Evolutionary conservation across 1,284 basidiomycete genomes (phyloP).

Genomic region (Tilletia caries): DNA sequence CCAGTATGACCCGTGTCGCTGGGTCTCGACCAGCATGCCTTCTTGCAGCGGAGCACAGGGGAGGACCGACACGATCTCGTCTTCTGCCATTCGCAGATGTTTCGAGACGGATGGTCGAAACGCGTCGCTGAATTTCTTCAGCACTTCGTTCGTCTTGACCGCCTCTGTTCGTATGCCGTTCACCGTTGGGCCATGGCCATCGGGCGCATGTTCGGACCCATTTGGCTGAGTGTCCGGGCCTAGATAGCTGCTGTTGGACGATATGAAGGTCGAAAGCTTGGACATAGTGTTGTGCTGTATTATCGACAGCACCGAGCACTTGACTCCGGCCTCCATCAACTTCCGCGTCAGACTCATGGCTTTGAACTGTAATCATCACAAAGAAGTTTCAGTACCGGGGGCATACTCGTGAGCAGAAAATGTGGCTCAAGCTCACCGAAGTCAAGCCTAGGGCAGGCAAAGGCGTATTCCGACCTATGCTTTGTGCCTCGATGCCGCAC

Average conservation of each 20-base stretch:
- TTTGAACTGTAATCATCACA: conserved; percentile 23
- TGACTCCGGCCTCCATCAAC: conserved; percentile 32
- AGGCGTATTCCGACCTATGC: conserved; percentile 39
- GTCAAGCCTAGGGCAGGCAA: conserved; percentile 49
- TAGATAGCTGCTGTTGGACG: not conserved
- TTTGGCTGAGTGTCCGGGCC: not conserved
- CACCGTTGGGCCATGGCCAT: no score
- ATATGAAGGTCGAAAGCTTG: conserved; percentile 17
- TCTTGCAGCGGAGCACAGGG: conserved; percentile 43
- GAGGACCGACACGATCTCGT: conserved; percentile 20
- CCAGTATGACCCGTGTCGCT: conserved; percentile 36
- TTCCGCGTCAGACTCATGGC: conserved; percentile 47
- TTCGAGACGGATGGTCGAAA: not conserved
- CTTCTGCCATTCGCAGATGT: not conserved
- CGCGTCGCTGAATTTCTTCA: not conserved
- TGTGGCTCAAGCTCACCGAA: conserved; percentile 20
- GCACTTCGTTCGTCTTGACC: not conserved
- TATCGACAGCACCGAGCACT: conserved; percentile 50
- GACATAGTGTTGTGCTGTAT: conserved; percentile 41
- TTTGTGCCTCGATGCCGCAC: conserved; percentile 32
- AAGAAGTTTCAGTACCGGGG: not conserved
- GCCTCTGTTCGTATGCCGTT: no score
- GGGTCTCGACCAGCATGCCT: conserved; percentile 48
- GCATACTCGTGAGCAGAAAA: not conserved
- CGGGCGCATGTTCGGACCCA: no score